phyloP scores from a whole-genome alignment of 2,329 filamentous ascomycete species.

The Aureobasidium sp. region DNA sequence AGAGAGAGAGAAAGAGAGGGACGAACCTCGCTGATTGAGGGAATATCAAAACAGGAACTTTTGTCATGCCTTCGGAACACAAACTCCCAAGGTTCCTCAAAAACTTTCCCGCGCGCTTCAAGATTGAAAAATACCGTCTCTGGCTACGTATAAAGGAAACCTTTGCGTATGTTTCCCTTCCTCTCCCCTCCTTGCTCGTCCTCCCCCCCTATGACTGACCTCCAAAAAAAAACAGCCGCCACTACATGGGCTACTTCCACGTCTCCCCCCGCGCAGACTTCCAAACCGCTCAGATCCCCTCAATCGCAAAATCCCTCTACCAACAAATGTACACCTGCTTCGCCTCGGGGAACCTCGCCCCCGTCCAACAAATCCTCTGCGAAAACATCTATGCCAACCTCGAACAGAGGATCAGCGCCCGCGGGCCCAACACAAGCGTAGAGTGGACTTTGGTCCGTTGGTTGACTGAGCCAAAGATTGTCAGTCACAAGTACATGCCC shows the following conservation, averaged over 20 bases:
- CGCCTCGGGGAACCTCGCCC: constrained; percentile 33
- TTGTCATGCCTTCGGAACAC: constrained; percentile 26
- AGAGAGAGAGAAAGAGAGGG: neutral
- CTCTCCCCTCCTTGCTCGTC: neutral
- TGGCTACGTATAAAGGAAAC: constrained; percentile 7
- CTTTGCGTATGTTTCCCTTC: neutral
- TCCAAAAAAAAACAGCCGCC: neutral
- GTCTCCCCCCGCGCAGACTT: constrained; percentile 29
- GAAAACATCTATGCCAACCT: constrained; percentile 22
- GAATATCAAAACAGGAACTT: constrained; percentile 23
- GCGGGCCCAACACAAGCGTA: constrained; percentile 30
- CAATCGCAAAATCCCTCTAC: constrained; percentile 37
- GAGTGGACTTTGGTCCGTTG: constrained; percentile 28
- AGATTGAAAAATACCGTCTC: constrained; percentile 16
- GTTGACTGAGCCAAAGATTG: constrained; percentile 22
- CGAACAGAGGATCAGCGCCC: constrained; percentile 30
- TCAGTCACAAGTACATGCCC: constrained; percentile 26
- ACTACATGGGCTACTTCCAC: constrained; percentile 20
- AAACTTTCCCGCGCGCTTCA: constrained; percentile 12
- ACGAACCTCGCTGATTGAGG: neutral
- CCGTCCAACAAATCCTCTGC: constrained; percentile 21
- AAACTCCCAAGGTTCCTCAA: constrained; percentile 22
- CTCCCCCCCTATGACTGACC: neutral
- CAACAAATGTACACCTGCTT: constrained; percentile 42
- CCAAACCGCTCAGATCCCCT: constrained; percentile 30